Percentiles rank a stretch among this genome's conserved stretches.
Evolutionary conservation across 768 basidiomycete genomes (phyloP).

Genomic region (Naganishia antarctica): DNA sequence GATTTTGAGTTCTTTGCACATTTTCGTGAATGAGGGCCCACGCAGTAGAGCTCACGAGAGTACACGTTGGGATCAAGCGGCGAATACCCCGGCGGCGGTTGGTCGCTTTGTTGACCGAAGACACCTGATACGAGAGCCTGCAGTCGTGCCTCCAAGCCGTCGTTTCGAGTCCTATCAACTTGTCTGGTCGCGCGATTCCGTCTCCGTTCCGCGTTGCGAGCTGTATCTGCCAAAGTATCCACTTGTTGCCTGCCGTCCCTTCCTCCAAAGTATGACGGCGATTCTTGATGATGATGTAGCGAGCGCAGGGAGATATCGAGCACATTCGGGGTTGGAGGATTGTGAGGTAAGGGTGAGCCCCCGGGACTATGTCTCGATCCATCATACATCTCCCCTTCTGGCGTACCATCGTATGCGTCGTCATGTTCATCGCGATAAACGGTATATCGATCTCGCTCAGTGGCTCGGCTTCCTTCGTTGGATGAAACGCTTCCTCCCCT

Average conservation of each 20-base stretch:
- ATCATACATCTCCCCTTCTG: slow-evolving; percentile 23
- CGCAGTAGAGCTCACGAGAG: slow-evolving; percentile 34
- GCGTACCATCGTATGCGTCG: slow-evolving; percentile 23
- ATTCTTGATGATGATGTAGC: slow-evolving; percentile 36
- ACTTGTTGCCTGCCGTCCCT: slow-evolving; percentile 33
- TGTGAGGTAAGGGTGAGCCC: slow-evolving; percentile 44
- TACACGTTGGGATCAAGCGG: slow-evolving; percentile 45
- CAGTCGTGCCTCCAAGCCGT: slow-evolving; percentile 22
- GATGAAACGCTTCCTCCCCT: slow-evolving; percentile 1
- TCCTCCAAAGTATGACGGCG: slow-evolving; percentile 39
- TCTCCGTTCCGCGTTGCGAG: slow-evolving; percentile 19
- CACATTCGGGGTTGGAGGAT: slow-evolving; percentile 53
- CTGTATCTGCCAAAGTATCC: background rate
- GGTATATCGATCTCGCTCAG: slow-evolving; percentile 4
- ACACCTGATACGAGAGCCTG: slow-evolving; percentile 7
- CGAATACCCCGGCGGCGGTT: slow-evolving; percentile 47
- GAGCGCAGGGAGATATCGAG: slow-evolving; percentile 52
- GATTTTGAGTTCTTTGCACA: too few species aligned
- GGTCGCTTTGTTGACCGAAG: slow-evolving; percentile 30
- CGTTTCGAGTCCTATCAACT: background rate
- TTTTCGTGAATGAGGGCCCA: too few species aligned
- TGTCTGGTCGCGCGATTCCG: background rate
- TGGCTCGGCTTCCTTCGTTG: background rate
- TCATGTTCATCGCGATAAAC: slow-evolving; percentile 10
- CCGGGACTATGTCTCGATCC: slow-evolving; percentile 20